A percentile compares a stretch with the other conserved stretches of the same genome.
Evolutionary conservation across 768 basidiomycete genomes (phyloP).

Genomic region (Cyclocybe cylindracea): DNA sequence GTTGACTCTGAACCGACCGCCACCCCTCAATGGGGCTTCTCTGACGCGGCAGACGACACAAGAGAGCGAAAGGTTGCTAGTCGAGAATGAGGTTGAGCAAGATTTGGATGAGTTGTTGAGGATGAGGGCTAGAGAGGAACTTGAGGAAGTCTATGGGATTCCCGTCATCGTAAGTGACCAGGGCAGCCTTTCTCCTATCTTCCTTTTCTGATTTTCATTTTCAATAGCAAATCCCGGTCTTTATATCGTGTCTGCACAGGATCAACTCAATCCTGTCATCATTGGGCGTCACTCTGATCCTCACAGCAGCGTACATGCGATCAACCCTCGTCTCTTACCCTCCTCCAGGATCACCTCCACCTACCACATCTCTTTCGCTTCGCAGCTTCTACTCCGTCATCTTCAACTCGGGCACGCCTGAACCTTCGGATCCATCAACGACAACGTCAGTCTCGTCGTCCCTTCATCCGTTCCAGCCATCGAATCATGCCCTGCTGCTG

Average conservation of each 20-base stretch:
- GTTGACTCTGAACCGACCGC: slow-evolving; percentile 15
- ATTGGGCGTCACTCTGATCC: slow-evolving; percentile 62
- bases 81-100: slow-evolving; percentile 50
- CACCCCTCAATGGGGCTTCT: not conserved
- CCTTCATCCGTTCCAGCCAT: slow-evolving; percentile 10
- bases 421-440: too few species aligned
- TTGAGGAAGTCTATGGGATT: slow-evolving; percentile 80
- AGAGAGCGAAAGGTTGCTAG: slow-evolving; percentile 18
- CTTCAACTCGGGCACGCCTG: not conserved
- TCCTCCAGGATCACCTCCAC: slow-evolving; percentile 6
- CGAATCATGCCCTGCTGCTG: slow-evolving; percentile 37
- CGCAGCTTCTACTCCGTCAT: not conserved
- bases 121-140: slow-evolving; percentile 68
- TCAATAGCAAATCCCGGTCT: slow-evolving; percentile 70
- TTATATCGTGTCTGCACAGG: slow-evolving; percentile 76
- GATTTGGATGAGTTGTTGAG: slow-evolving; percentile 68
- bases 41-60: slow-evolving; percentile 14
- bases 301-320: slow-evolving; percentile 63
- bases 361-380: slow-evolving; percentile 5
- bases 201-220: slow-evolving; percentile 5
- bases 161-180: slow-evolving; percentile 66
- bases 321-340: slow-evolving; percentile 43
- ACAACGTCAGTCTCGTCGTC: not conserved
- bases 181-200: not conserved
- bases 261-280: slow-evolving; percentile 73